phyloP scores from a whole-genome alignment of 2,329 filamentous ascomycete genomes.

The Verticillium nonalfalfae region DNA sequence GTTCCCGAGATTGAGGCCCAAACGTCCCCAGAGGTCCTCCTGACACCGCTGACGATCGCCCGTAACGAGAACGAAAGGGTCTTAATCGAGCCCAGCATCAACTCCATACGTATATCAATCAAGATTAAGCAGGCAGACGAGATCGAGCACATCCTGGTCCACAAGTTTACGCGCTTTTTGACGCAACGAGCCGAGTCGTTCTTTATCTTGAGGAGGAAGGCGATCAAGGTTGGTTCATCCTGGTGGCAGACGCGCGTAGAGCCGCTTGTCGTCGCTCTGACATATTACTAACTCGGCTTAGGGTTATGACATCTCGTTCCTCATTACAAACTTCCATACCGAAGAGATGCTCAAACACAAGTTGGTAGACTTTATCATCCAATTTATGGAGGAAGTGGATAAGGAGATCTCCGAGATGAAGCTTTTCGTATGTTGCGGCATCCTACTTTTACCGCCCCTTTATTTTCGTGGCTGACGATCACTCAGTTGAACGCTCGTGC shows the following conservation, averaged over 20 bases:
- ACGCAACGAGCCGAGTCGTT: conserved; percentile 95
- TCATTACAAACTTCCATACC: conserved; percentile 98
- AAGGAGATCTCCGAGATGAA: conserved; percentile 99
- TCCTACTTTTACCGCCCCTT: background rate
- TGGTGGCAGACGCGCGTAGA: background rate
- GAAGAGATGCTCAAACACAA: conserved; percentile 99
- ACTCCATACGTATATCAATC: conserved; percentile 95
- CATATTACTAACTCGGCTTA: conserved; percentile 26
- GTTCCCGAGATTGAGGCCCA: conserved; percentile 94
- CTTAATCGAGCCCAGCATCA: conserved; percentile 92
- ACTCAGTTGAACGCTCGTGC: conserved; percentile 86
- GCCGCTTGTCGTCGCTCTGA: background rate
- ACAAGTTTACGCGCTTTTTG: conserved; percentile 97
- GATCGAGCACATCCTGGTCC: conserved; percentile 95
- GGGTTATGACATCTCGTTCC: conserved; percentile 98
- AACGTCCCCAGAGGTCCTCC: conserved; percentile 85
- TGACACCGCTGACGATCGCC: conserved; percentile 85
- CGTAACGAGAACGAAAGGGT: conserved; percentile 97
- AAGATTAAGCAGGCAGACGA: conserved; percentile 99
- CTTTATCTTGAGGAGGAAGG: conserved; percentile 92
- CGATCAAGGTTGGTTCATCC: conserved; percentile 66
- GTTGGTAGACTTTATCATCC: conserved; percentile 96
- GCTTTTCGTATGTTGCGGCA: conserved; percentile 74
- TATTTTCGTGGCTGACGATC: background rate
- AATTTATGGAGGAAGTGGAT: conserved; percentile 99